These are phyloP conservation scores for Aureobasidium namibiae DNA, from an alignment of 2,329 filamentous ascomycete genomes.

Conservation along the genomic window DNA sequence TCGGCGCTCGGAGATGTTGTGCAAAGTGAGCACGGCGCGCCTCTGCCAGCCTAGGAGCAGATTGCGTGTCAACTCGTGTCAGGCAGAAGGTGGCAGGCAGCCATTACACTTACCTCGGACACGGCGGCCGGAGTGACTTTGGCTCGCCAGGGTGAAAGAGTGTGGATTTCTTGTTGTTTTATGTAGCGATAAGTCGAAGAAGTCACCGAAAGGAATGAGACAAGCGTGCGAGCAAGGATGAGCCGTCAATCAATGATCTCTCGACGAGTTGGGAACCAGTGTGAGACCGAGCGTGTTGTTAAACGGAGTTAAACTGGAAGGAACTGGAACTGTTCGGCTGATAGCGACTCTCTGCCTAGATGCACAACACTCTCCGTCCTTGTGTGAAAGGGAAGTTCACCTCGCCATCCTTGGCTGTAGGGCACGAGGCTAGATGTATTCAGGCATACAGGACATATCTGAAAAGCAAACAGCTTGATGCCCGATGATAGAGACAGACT, in stretches of 20 bases:
- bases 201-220: neutral
- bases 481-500: neutral
- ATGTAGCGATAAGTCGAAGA: neutral
- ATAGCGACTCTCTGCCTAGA: neutral
- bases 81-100: neutral
- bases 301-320: neutral
- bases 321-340: neutral
- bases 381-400: neutral
- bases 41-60: constrained; percentile 1
- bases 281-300: neutral
- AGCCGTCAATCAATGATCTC: neutral
- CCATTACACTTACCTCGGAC: constrained; percentile 3
- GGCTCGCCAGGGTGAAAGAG: neutral
- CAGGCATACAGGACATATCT: neutral
- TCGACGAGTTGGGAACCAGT: neutral
- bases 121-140: constrained; percentile 2
- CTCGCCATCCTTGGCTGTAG: neutral
- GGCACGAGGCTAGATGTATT: neutral
- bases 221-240: neutral
- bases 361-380: neutral
- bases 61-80: neutral
- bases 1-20: constrained; percentile 16
- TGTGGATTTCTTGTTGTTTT: neutral
- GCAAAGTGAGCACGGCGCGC: neutral
- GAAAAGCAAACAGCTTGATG: neutral